These are phyloP conservation scores for Penicillium atrosanguineum DNA, from an alignment of 495 filamentous ascomycete genomes.

Conservation along the genomic window DNA sequence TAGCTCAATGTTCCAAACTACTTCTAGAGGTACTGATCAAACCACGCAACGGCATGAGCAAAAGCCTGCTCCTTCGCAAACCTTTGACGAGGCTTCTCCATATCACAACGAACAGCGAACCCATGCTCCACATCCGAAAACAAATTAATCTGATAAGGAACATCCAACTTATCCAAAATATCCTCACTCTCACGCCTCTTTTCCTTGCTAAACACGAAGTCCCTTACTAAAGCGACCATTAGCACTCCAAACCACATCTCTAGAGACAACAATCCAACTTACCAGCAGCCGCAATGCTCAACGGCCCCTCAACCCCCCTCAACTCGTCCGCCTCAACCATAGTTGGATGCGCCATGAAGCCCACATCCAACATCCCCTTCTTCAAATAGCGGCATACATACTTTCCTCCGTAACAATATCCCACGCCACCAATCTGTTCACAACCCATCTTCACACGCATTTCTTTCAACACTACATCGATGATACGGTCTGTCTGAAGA, in stretches of 20 bases:
- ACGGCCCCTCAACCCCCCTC: slow-evolving; percentile 58
- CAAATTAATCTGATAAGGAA: slow-evolving; percentile 70
- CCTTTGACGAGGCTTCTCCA: slow-evolving; percentile 50
- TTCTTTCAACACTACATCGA: slow-evolving; percentile 51
- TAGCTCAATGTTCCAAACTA: neutral
- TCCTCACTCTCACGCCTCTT: slow-evolving; percentile 55
- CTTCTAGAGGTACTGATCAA: slow-evolving; percentile 44
- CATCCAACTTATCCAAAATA: slow-evolving; percentile 50
- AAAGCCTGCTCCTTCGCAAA: slow-evolving; percentile 77
- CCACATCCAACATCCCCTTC: slow-evolving; percentile 30
- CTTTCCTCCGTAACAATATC: slow-evolving; percentile 75
- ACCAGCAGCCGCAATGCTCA: slow-evolving; percentile 69
- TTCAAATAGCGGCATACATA: slow-evolving; percentile 39
- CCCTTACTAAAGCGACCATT: slow-evolving; percentile 6
- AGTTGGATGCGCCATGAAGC: slow-evolving; percentile 70
- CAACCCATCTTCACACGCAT: slow-evolving; percentile 52
- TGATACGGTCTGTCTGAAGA: slow-evolving; percentile 56
- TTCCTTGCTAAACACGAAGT: slow-evolving; percentile 57
- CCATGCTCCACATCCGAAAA: slow-evolving; percentile 69
- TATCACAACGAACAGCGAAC: slow-evolving; percentile 63
- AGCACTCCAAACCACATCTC: neutral
- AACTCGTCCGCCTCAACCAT: slow-evolving; percentile 70
- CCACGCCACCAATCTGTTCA: slow-evolving; percentile 62
- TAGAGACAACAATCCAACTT: neutral
- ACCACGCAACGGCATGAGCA: slow-evolving; percentile 70